Percentiles rank a stretch among this genome's conserved stretches.
Evolutionary conservation across 176 grass and related monocot species (phyloP).

Genomic region (Triticum timopheevii): DNA sequence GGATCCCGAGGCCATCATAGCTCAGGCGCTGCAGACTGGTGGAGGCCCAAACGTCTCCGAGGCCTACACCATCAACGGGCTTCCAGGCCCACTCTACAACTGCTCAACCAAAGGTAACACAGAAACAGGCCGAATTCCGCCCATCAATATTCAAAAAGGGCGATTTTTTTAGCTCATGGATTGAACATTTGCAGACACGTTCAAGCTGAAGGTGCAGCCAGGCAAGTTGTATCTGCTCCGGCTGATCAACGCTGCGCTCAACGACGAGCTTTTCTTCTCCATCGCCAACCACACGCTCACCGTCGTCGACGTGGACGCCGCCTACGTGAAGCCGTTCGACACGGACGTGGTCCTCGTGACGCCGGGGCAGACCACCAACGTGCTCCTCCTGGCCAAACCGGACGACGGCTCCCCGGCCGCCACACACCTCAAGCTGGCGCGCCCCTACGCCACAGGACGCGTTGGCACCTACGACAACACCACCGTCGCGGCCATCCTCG

Average conservation of each 20-base stretch:
- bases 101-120: slow-evolving; percentile 43
- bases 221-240: slow-evolving; percentile 58
- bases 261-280: slow-evolving; percentile 66
- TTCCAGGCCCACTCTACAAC: slow-evolving; percentile 76
- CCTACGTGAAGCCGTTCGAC: slow-evolving; percentile 64
- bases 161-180: too few species aligned
- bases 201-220: slow-evolving; percentile 56
- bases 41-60: slow-evolving; percentile 64
- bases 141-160: not conserved
- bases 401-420: slow-evolving; percentile 20
- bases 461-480: slow-evolving; percentile 76
- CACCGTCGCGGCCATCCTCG: slow-evolving; percentile 55
- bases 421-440: slow-evolving; percentile 60
- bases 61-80: slow-evolving; percentile 66
- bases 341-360: slow-evolving; percentile 57
- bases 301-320: slow-evolving; percentile 56
- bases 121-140: too few species aligned
- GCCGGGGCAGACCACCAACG: slow-evolving; percentile 76
- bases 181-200: slow-evolving; percentile 42
- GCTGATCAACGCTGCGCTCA: slow-evolving; percentile 73
- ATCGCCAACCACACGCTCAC: slow-evolving; percentile 66
- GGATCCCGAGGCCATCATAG: slow-evolving; percentile 55
- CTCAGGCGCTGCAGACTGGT: slow-evolving; percentile 47
- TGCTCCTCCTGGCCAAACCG: slow-evolving; percentile 54
- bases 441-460: slow-evolving; percentile 50